Evolutionary conservation across 257 asterid genomes (phyloP), one percentile per base, ranked within the genome.

Genomic region (Avicennia marina): DNA sequence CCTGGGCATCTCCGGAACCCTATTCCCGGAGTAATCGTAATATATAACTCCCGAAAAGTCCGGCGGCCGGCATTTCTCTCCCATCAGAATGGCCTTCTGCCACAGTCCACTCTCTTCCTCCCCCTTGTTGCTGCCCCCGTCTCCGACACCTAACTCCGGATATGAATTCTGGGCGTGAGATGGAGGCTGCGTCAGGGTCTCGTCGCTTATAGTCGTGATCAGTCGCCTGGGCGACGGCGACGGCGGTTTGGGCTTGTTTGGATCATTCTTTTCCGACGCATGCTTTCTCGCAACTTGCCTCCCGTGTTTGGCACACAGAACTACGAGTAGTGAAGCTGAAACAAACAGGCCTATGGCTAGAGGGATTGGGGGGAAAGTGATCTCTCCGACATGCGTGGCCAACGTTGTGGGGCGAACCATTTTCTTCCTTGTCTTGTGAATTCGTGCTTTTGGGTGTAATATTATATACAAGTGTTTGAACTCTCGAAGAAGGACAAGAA

Each of bases 41-140:
- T 53, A 64, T 31, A 64, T 64, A 3, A 64, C 70, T 1, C 70
- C 70, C 0, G 85, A 64, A 74, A 85, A 85, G 20, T 82, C 79
- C 5, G 77, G 85, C n/a, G 94, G 90, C 34, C 74, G 81, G 53
- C 90, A 82, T 64, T 70, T 79, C 69, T 74, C 90, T 1, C 90
- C 87, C 87, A 82, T 80, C 74, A 83, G 21, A 7, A 80, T 83
- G 6, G 72, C 75, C 67, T 83, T 83, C 40, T 77, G 87, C 91
- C 87, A 83, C 38, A 83, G 6, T 0, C 85, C 87, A 0, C 10
- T 12, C 2, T 11, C 41, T 4, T 36, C 41, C 41, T 4, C 6
- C 66, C 24, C 21, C 19, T 26, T 25, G 6, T 22, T 38, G 45
- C n/a, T n/a, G n/a, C n/a, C n/a, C n/a, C n/a, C n/a, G n/a, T n/a